A percentile compares a stretch with the other conserved stretches of the same genome.
phyloP scores from a whole-genome alignment of 768 basidiomycete species.

The Punctularia strigosozonata region DNA sequence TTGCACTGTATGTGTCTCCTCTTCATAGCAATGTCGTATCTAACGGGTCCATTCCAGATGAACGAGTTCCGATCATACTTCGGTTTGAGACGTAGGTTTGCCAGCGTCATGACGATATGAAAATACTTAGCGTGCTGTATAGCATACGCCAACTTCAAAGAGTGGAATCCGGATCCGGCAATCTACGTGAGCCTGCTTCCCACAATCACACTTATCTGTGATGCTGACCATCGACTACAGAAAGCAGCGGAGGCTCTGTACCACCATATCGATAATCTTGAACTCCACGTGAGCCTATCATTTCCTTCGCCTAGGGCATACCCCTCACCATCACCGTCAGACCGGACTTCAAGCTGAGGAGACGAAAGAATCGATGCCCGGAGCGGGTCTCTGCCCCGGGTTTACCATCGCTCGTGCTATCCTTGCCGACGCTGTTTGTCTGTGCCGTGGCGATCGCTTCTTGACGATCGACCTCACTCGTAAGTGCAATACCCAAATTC shows the following conservation, averaged over 20 bases:
- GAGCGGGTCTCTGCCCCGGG: conserved; percentile 78
- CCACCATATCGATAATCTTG: conserved; percentile 62
- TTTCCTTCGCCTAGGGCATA: no score
- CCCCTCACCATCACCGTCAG: no score
- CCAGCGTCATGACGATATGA: neutral
- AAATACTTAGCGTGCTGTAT: conserved; percentile 1
- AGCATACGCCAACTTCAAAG: conserved; percentile 63
- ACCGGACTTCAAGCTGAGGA: conserved; percentile 71
- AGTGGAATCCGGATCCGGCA: conserved; percentile 70
- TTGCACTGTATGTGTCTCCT: conserved; percentile 71
- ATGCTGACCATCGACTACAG: no score
- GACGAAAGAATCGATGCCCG: conserved; percentile 60
- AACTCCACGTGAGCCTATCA: conserved; percentile 79
- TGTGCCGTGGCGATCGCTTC: conserved; percentile 77
- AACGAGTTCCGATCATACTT: conserved; percentile 36
- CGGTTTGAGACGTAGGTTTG: conserved; percentile 54
- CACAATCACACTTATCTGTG: no score
- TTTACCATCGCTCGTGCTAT: conserved; percentile 83
- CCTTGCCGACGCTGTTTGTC: conserved; percentile 75
- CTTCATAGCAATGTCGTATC: neutral
- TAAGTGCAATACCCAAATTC: no score
- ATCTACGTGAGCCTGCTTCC: no score
- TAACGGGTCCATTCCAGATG: neutral
- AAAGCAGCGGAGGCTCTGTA: conserved; percentile 75
- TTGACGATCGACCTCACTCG: conserved; percentile 76